phyloP scores from a whole-genome alignment of 768 basidiomycete genomes.

The Suillus paluster region DNA sequence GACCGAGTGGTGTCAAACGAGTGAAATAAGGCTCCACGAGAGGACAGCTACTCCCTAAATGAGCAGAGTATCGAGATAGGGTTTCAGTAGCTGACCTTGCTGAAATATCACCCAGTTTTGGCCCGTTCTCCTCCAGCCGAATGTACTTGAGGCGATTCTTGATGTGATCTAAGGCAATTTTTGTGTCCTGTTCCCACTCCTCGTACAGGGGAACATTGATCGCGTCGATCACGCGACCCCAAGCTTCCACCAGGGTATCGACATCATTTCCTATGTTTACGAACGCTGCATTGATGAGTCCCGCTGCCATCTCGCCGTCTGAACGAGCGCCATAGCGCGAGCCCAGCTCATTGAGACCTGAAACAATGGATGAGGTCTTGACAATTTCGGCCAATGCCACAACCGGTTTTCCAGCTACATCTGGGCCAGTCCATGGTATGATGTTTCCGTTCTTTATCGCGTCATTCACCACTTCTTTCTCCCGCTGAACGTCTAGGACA shows the following conservation, averaged over 20 bases:
- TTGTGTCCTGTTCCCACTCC: conserved; percentile 86
- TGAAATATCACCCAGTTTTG: conserved; percentile 80
- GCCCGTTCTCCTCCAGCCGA: conserved; percentile 82
- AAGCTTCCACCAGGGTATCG: conserved; percentile 66
- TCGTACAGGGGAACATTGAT: conserved; percentile 88
- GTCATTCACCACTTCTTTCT: conserved; percentile 56
- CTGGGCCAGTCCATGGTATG: conserved; percentile 62
- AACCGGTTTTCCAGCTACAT: conserved; percentile 60
- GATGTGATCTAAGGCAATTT: conserved; percentile 73
- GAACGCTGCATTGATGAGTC: conserved; percentile 74
- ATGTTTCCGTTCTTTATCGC: conserved; percentile 40
- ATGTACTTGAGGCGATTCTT: conserved; percentile 79
- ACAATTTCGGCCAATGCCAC: conserved; percentile 71
- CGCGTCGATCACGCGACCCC: conserved; percentile 81
- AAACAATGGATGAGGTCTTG: conserved; percentile 55
- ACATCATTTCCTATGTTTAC: conserved; percentile 47
- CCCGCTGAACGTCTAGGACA: conserved; percentile 73
- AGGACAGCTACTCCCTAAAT: conserved; percentile 58
- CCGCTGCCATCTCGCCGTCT: conserved; percentile 67
- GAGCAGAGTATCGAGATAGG: conserved; percentile 1
- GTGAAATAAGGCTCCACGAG: conserved; percentile 95
- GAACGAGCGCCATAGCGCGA: conserved; percentile 72
- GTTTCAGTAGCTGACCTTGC: conserved; percentile 29
- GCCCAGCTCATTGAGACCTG: conserved; percentile 61
- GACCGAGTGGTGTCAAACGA: conserved; percentile 63